Percentiles rank a stretch among this genome's conserved stretches.
Evolutionary conservation across 768 basidiomycete species (phyloP).

Genomic region (Fibroporia radiculosa): DNA sequence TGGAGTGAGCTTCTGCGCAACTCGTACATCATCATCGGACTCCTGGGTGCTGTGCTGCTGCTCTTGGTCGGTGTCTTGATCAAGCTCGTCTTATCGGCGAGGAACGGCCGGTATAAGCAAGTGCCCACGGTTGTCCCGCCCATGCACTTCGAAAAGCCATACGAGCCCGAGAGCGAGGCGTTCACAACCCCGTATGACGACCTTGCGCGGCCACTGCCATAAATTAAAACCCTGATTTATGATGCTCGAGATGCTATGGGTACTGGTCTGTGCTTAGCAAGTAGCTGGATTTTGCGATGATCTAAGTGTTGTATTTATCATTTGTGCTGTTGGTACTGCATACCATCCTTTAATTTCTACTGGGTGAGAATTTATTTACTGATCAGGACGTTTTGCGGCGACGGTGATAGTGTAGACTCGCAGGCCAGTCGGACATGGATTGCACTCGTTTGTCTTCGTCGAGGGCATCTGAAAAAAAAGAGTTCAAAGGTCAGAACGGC

Average conservation of each 20-base stretch:
- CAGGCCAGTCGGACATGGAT: too few relatives aligned
- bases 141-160: neutral
- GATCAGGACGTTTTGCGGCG: too few relatives aligned
- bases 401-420: too few relatives aligned
- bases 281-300: neutral
- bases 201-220: neutral
- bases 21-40: conserved; percentile 12
- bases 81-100: neutral
- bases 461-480: too few relatives aligned
- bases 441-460: too few relatives aligned
- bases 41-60: conserved; percentile 6
- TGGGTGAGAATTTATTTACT: too few relatives aligned
- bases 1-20: conserved; percentile 6
- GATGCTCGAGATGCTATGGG: too few relatives aligned
- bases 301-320: neutral
- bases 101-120: neutral
- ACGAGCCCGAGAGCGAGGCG: conserved; percentile 3
- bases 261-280: too few relatives aligned
- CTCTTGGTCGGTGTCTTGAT: conserved; percentile 8
- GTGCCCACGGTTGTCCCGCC: neutral
- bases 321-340: too few relatives aligned
- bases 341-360: too few relatives aligned
- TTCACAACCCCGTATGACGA: conserved; percentile 7
- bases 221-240: neutral
- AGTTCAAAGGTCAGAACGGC: too few relatives aligned